Percentiles rank a stretch among this genome's conserved stretches.
Conservation (phyloP, 805 yeast species). For the Kuraishia capsulata region DNA sequence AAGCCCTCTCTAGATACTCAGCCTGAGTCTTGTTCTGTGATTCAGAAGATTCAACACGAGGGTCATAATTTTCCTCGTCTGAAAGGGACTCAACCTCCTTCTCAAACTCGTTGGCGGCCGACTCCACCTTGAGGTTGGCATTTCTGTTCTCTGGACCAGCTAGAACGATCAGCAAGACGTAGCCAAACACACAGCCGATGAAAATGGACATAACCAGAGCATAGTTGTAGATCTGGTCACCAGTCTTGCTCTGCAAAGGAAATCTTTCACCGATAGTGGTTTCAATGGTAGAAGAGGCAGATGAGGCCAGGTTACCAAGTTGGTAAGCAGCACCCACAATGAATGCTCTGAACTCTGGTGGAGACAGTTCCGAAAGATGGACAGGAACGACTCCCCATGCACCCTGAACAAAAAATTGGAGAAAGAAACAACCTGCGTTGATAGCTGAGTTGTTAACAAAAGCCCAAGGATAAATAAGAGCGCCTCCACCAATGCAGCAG, state of each 20-base stretch:
- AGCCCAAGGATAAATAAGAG: conserved; percentile 57
- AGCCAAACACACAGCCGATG: conserved; percentile 56
- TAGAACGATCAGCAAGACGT: conserved; percentile 34
- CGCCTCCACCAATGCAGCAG: conserved; percentile 49
- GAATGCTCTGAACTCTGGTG: conserved; percentile 54
- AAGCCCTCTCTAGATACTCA: background rate
- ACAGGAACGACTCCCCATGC: conserved; percentile 63
- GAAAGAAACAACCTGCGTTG: conserved; percentile 51
- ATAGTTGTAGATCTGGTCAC: conserved; percentile 33
- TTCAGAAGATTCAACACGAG: too few relatives aligned
- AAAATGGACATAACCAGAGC: conserved; percentile 66
- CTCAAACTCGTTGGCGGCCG: background rate
- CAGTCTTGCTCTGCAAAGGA: conserved; percentile 34
- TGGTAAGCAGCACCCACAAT: conserved; percentile 59
- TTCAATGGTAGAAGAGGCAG: conserved; percentile 67
- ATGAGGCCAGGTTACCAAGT: conserved; percentile 61
- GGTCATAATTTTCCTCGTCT: too few relatives aligned
- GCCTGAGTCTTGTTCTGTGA: background rate
- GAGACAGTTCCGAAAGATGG: conserved; percentile 52
- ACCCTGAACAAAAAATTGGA: conserved; percentile 60
- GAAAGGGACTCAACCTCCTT: background rate
- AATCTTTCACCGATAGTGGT: conserved; percentile 50
- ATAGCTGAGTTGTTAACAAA: conserved; percentile 35
- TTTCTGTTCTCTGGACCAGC: conserved; percentile 46
- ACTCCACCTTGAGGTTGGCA: background rate